Percentiles rank a stretch among this genome's conserved stretches.
Conservation (phyloP, 2,329 filamentous ascomycete genomes). For the Bipolaris gigantea region DNA sequence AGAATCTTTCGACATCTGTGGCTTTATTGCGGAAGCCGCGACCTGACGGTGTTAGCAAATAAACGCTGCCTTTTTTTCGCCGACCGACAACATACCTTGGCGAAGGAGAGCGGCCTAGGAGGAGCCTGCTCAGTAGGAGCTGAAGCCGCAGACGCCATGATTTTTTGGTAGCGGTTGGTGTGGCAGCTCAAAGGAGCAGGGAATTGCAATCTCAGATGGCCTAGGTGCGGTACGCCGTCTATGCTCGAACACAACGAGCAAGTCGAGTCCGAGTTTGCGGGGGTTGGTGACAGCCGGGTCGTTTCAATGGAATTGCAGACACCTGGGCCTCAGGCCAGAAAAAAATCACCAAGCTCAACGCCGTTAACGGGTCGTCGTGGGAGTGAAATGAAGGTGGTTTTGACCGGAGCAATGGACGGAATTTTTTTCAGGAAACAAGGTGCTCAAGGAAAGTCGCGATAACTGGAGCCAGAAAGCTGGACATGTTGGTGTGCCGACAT, state of each 20-base stretch:
- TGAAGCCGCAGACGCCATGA: slow-evolving; percentile 40
- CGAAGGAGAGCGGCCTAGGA: slow-evolving; percentile 67
- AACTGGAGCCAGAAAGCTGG: slow-evolving; percentile 50
- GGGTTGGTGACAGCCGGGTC: neutral
- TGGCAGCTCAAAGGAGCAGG: slow-evolving; percentile 16
- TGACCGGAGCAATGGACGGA: slow-evolving; percentile 30
- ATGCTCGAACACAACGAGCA: slow-evolving; percentile 5
- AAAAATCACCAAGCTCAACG: slow-evolving; percentile 28
- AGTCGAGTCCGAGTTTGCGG: neutral
- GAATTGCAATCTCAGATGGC: slow-evolving; percentile 5
- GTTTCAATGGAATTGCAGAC: slow-evolving; percentile 1
- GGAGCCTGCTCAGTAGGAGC: slow-evolving; percentile 32
- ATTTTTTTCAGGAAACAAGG: slow-evolving; percentile 48
- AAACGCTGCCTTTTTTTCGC: neutral
- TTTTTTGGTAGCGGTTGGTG: slow-evolving; percentile 5
- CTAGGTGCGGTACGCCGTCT: slow-evolving; percentile 6
- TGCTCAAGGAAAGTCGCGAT: slow-evolving; percentile 57
- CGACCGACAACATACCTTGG: slow-evolving; percentile 61
- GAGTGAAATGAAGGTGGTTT: slow-evolving; percentile 36
- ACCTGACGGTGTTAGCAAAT: slow-evolving; percentile 39
- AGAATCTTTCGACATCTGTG: slow-evolving; percentile 30
- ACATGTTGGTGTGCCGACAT: slow-evolving; percentile 56
- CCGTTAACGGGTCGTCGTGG: slow-evolving; percentile 26
- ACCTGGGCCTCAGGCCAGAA: slow-evolving; percentile 10
- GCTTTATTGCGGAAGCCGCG: slow-evolving; percentile 45